Base-by-base conservation (phyloP, 805 yeast species). In the Isabelozyma heimii region DNA sequence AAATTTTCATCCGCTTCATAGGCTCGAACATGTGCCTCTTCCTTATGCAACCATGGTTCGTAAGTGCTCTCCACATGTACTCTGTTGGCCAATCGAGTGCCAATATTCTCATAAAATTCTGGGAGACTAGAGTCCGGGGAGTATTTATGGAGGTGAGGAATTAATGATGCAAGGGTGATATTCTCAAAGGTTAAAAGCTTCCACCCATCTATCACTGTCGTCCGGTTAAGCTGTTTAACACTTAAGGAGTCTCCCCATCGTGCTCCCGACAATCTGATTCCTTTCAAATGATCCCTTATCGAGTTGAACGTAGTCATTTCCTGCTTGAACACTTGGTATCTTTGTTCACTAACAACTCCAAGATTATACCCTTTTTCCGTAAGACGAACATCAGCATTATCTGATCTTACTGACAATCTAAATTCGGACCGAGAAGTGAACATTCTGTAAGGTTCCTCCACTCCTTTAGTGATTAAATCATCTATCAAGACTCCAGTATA, bases 371-470 rank as follows among this genome's bases (percentile, higher is more conserved):
- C 99, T 48, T 70, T 64, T 46, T 76, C 82, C 0, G 98, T 91
- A 48, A 94, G 70, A 52, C 99, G 72, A 48, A 80, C 66, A 61
- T 95, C 97, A 0, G 99, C 98, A 71, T 94, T 94, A 65, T 94
- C 99, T 0, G 97, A 85, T 50, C 99, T 75, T 4, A 91, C 89
- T 33, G 91, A 85, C 37, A 94, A 82, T 62, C 99, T 76, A 64
- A 90, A 94, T 64, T 94, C 99, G 0, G 97, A 88, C 45, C 99
- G 79, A 5, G 97, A 90, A 0, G 99, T 94, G 62, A 94, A 94
- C 99, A 94, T 94, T 54, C 99, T 75, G 64, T 94, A 94, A 1
- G 99, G 99, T 65, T 94, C 99, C 51, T 85, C 89, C 1, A 94
- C 97, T 15, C 99, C 99, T 65, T 90, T 90, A 0, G 97, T 91